These are phyloP conservation scores for Nissolia schottii DNA, from an alignment of 306 rosid species.

Conservation along the genomic window DNA sequence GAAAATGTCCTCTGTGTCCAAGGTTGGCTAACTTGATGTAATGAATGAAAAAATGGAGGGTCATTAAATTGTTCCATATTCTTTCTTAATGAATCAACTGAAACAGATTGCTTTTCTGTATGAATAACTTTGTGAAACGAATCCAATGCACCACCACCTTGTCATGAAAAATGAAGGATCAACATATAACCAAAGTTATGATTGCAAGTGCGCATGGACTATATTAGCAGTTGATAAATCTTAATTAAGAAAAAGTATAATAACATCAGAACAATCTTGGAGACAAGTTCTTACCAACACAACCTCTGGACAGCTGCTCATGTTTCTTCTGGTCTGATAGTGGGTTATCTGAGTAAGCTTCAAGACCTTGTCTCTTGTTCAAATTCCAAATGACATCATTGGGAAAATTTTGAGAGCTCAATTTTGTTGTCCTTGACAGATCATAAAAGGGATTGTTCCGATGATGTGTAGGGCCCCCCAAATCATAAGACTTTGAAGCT, in stretches of 20 bases:
- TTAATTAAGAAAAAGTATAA: not conserved
- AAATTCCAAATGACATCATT: conserved; percentile 13
- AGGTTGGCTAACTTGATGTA: conserved; percentile 24
- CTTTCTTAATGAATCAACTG: conserved; percentile 4
- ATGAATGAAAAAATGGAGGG: not conserved
- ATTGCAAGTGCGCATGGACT: not conserved
- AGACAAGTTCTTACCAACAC: conserved; percentile 31
- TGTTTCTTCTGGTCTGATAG: conserved; percentile 13
- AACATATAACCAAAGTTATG: not conserved
- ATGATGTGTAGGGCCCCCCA: not conserved
- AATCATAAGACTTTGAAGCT: conserved; percentile 9
- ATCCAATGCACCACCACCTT: not conserved
- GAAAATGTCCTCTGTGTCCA: conserved; percentile 23
- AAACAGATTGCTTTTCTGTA: not conserved
- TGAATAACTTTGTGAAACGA: conserved; percentile 4
- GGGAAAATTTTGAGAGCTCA: not conserved
- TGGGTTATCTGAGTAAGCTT: conserved; percentile 2
- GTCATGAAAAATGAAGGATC: conserved; percentile 22
- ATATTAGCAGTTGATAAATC: not conserved
- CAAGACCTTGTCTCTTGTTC: conserved; percentile 13
- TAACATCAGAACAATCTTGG: not conserved
- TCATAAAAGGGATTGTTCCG: conserved; percentile 9
- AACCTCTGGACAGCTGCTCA: conserved; percentile 4
- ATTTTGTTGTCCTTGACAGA: not conserved
- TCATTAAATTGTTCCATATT: conserved; percentile 19